Evolutionary conservation across 139 green algal genomes (phyloP).

Genomic region (Asterochloris erici): DNA sequence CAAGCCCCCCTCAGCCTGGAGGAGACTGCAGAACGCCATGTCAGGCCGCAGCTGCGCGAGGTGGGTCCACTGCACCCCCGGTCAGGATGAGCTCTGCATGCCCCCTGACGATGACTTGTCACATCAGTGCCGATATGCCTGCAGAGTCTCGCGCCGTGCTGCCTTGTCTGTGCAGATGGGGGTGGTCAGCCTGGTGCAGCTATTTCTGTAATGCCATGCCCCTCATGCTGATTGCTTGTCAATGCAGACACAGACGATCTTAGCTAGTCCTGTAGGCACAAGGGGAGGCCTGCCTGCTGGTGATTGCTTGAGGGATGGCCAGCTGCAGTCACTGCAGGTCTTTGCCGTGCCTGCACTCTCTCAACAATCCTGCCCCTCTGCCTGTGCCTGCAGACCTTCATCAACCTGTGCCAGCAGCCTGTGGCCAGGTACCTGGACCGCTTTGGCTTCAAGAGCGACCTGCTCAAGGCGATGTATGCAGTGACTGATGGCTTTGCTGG

Average conservation of each 20-base stretch:
- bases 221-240: no score
- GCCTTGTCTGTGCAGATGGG: no score
- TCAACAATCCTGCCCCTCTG: neutral
- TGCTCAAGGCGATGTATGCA: constrained; percentile 58
- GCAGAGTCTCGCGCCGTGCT: no score
- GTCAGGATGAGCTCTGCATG: no score
- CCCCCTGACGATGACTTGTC: no score
- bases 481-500: constrained; percentile 51
- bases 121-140: no score
- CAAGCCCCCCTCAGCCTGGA: constrained; percentile 42
- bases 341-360: neutral
- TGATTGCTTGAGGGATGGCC: neutral
- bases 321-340: neutral
- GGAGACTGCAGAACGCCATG: constrained; percentile 45
- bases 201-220: no score
- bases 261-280: no score
- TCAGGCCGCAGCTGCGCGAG: constrained; percentile 40
- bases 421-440: constrained; percentile 37
- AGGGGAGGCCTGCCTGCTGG: neutral
- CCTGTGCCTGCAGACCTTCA: constrained; percentile 28
- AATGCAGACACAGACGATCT: no score
- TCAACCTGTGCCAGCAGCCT: constrained; percentile 29
- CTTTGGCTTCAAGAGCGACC: constrained; percentile 50
- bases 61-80: neutral
- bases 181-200: no score